These are phyloP conservation scores for Gymnopilus dilepis DNA, from an alignment of 768 basidiomycete species.

Conservation along the genomic window DNA sequence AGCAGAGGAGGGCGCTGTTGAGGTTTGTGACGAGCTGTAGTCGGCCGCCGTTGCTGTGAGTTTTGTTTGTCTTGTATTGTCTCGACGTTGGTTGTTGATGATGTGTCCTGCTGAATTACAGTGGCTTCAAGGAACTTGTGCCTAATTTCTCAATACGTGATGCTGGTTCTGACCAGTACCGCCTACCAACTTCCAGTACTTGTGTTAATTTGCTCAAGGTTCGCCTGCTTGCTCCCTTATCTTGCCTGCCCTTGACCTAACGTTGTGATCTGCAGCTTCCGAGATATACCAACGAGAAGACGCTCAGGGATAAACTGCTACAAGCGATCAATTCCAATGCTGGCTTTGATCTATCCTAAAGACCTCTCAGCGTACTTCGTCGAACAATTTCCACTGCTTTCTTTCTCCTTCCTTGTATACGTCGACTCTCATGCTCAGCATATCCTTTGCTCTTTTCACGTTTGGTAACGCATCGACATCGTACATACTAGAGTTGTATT, in stretches of 20 bases:
- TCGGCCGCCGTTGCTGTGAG: constrained; percentile 84
- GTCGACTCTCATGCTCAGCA: background rate
- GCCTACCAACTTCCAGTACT: constrained; percentile 80
- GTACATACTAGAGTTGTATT: no score
- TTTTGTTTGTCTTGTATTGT: constrained; percentile 8
- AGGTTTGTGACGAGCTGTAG: constrained; percentile 95
- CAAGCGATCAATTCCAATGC: constrained; percentile 88
- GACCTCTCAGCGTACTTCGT: no score
- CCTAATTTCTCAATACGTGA: constrained; percentile 92
- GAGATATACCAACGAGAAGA: constrained; percentile 63
- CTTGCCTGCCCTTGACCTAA: background rate
- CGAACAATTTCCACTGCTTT: background rate
- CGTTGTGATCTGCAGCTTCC: constrained; percentile 57
- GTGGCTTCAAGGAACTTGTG: constrained; percentile 85
- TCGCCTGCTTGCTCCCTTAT: background rate
- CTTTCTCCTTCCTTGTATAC: background rate
- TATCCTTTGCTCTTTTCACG: no score
- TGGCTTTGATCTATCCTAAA: constrained; percentile 90
- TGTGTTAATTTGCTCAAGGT: constrained; percentile 95
- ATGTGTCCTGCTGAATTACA: no score
- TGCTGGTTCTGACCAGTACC: constrained; percentile 70
- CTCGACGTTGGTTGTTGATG: background rate
- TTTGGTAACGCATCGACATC: no score
- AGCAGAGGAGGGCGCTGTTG: constrained; percentile 77
- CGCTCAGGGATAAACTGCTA: constrained; percentile 76